Evolutionary conservation across 176 grass and related monocot genomes (phyloP).

Genomic region (Cenchrus americanus): DNA sequence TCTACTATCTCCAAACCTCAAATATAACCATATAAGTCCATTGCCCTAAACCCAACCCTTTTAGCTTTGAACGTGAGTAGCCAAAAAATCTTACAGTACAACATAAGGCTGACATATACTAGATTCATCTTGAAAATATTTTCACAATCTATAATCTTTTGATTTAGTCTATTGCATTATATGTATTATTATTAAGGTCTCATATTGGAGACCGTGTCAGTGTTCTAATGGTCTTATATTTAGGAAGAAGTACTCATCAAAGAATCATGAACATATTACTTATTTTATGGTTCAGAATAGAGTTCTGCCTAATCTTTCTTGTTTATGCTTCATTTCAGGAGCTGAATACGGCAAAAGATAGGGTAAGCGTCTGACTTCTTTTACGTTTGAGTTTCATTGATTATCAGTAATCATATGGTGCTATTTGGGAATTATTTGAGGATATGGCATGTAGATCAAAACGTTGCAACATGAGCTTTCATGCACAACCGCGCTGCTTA

Average conservation of each 20-base stretch:
- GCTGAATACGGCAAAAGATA: slow-evolving; percentile 63
- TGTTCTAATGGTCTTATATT: background rate
- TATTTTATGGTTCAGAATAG: slow-evolving; percentile 5
- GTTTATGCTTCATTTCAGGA: slow-evolving; percentile 62
- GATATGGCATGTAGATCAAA: slow-evolving; percentile 56
- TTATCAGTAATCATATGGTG: slow-evolving; percentile 3
- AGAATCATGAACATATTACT: background rate
- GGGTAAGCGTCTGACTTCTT: slow-evolving; percentile 45
- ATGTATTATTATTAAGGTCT: background rate
- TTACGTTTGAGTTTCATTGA: slow-evolving; percentile 1
- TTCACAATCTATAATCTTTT: background rate
- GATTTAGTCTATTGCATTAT: background rate
- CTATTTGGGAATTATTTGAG: slow-evolving; percentile 35
- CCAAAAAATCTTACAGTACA: background rate
- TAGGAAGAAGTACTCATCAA: background rate
- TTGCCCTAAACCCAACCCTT: background rate
- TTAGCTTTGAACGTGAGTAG: background rate
- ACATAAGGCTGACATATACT: background rate
- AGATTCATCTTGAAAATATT: background rate
- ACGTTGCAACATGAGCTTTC: slow-evolving; percentile 66
- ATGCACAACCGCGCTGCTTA: slow-evolving; percentile 44
- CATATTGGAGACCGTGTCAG: background rate
- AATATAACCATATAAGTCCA: background rate
- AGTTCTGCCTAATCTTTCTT: slow-evolving; percentile 20
- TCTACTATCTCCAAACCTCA: background rate